A percentile compares a stretch with the other conserved stretches of the same genome.
Evolutionary conservation across 1,139 yeast species (phyloP).

Genomic region (Waltiozyma sp.): DNA sequence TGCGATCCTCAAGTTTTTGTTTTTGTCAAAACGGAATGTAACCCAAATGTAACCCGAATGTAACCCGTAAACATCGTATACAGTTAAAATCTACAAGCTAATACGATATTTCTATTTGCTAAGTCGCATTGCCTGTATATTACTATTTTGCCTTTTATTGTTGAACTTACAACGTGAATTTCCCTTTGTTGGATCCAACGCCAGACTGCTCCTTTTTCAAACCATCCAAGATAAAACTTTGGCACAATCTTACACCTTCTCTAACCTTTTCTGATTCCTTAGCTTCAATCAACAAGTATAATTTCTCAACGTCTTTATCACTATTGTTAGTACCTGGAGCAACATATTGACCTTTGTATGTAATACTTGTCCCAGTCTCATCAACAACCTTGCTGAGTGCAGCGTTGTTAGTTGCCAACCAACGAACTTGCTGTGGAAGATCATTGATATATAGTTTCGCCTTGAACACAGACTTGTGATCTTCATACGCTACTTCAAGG

Average conservation of each 20-base stretch:
- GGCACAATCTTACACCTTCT: constrained; percentile 55
- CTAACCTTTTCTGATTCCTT: constrained; percentile 51
- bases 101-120: too few relatives aligned
- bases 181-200: constrained; percentile 10
- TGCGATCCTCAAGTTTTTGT: too few relatives aligned
- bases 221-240: constrained; percentile 51
- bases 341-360: constrained; percentile 73
- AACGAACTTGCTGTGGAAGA: constrained; percentile 73
- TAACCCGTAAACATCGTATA: too few relatives aligned
- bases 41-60: too few relatives aligned
- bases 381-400: constrained; percentile 58
- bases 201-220: constrained; percentile 15
- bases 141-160: too few relatives aligned
- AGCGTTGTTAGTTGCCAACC: constrained; percentile 69
- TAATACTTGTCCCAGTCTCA: constrained; percentile 65
- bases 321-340: constrained; percentile 40
- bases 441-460: constrained; percentile 76
- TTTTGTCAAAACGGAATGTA: too few relatives aligned
- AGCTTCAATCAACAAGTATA: constrained; percentile 74
- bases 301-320: constrained; percentile 44
- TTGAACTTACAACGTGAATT: constrained; percentile 12
- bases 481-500: constrained; percentile 32
- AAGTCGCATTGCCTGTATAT: too few relatives aligned
- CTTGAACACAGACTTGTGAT: constrained; percentile 33
- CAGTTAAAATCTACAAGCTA: too few relatives aligned